phyloP scores from a whole-genome alignment of 441 rosid genomes.

The Populus hybrid region DNA sequence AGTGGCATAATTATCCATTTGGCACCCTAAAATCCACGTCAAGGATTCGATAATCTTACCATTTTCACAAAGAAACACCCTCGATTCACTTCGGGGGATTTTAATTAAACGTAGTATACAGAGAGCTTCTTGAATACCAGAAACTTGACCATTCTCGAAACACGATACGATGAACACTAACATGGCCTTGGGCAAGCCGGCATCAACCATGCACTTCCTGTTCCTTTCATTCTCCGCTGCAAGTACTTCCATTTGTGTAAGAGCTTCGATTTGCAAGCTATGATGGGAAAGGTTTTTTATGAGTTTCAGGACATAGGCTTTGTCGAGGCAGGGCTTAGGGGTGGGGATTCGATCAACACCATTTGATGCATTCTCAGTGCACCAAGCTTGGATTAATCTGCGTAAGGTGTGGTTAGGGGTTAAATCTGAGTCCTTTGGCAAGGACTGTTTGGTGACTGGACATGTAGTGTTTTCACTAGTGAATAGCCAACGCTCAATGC shows the following conservation, averaged over 20 bases:
- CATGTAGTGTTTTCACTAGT: conserved; percentile 34
- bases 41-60: conserved; percentile 38
- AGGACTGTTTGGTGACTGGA: conserved; percentile 59
- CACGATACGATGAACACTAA: conserved; percentile 33
- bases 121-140: conserved; percentile 47
- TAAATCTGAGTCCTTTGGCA: conserved; percentile 50
- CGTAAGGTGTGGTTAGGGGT: conserved; percentile 72
- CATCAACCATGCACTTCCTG: conserved; percentile 45
- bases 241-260: conserved; percentile 38
- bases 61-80: conserved; percentile 25
- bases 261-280: conserved; percentile 9
- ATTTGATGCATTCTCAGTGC: conserved; percentile 48
- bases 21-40: conserved; percentile 40
- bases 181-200: conserved; percentile 39
- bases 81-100: conserved; percentile 31
- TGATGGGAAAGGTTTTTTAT: conserved; percentile 28
- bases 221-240: conserved; percentile 48
- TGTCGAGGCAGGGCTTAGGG: conserved; percentile 44
- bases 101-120: conserved; percentile 38
- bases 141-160: conserved; percentile 15
- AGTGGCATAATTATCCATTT: conserved; percentile 19
- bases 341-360: conserved; percentile 60
- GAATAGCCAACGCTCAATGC: conserved; percentile 68
- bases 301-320: conserved; percentile 33
- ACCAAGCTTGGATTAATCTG: conserved; percentile 76